A percentile compares a stretch with the other conserved stretches of the same genome.
phyloP scores from a whole-genome alignment of 1,139 yeast species.

The Sugiyamaella sp. region DNA sequence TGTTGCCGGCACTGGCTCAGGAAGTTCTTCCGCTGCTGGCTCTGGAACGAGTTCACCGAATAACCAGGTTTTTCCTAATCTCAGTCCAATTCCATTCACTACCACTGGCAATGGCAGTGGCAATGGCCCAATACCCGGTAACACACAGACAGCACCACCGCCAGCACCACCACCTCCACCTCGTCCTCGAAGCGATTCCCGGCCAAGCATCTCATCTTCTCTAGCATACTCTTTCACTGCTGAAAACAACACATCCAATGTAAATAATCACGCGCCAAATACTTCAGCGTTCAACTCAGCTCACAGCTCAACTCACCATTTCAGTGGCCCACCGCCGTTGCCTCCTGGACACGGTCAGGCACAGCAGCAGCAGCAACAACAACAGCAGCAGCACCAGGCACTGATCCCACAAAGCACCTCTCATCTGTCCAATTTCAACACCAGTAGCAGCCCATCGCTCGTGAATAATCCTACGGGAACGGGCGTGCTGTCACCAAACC shows the following conservation, averaged over 20 bases:
- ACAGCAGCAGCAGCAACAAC: not conserved
- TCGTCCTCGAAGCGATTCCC: constrained; percentile 17
- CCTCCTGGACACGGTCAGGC: too few relatives aligned
- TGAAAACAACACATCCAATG: not conserved
- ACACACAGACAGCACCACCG: constrained; percentile 7
- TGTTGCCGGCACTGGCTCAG: not conserved
- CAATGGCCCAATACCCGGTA: not conserved
- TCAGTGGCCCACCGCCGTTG: not conserved
- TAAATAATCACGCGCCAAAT: constrained; percentile 2
- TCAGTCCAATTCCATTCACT: constrained; percentile 12
- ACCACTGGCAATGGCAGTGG: not conserved
- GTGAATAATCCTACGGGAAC: not conserved
- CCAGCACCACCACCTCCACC: constrained; percentile 27
- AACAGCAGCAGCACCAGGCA: not conserved
- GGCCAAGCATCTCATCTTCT: constrained; percentile 9
- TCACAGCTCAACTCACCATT: not conserved
- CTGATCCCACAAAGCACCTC: not conserved
- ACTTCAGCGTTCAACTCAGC: too few relatives aligned
- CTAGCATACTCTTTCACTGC: constrained; percentile 14
- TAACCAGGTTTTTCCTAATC: not conserved
- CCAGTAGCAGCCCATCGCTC: constrained; percentile 9
- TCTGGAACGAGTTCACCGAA: constrained; percentile 1
- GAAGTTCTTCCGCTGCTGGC: not conserved
- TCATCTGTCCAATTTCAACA: not conserved
- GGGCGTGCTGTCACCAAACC: too few relatives aligned